Conservation (phyloP, 139 green algal genomes). For the Parachlorella kessleri region DNA sequence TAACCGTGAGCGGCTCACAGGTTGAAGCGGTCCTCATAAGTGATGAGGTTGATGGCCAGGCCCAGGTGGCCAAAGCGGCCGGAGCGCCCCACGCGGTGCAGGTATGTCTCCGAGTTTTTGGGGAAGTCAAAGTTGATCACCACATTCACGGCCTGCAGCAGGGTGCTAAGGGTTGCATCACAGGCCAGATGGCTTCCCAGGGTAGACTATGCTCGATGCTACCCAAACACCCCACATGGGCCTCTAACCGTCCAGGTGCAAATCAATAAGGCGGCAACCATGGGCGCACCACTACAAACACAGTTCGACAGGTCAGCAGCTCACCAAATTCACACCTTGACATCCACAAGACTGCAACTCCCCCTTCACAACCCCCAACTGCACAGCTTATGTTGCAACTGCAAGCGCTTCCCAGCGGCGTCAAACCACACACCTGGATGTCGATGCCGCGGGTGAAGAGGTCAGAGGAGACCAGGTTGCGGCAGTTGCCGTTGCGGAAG, state of each 20-base stretch:
- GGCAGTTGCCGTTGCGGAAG: constrained; percentile 97
- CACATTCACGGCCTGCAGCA: constrained; percentile 94
- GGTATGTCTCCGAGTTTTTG: constrained; percentile 99
- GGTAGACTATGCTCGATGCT: no score
- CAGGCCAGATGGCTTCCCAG: no score
- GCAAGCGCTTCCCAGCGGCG: no score
- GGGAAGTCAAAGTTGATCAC: constrained; percentile 99
- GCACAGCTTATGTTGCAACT: no score
- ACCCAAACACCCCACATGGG: no score
- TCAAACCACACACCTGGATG: constrained; percentile 73
- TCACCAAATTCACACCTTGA: no score
- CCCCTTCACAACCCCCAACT: no score
- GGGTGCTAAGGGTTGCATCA: background rate
- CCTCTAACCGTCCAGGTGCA: no score
- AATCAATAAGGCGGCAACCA: no score
- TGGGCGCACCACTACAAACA: no score
- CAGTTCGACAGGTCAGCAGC: no score
- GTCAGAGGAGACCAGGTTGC: constrained; percentile 91
- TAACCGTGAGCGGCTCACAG: constrained; percentile 75
- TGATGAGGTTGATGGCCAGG: constrained; percentile 98
- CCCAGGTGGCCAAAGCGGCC: constrained; percentile 99
- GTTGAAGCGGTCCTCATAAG: constrained; percentile 98
- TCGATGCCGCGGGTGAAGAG: constrained; percentile 89
- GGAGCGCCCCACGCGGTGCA: constrained; percentile 96
- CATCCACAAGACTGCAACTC: no score